These are phyloP conservation scores for Sclerotinia subarctica DNA, from an alignment of 2,329 filamentous ascomycete species.

Conservation along the genomic window DNA sequence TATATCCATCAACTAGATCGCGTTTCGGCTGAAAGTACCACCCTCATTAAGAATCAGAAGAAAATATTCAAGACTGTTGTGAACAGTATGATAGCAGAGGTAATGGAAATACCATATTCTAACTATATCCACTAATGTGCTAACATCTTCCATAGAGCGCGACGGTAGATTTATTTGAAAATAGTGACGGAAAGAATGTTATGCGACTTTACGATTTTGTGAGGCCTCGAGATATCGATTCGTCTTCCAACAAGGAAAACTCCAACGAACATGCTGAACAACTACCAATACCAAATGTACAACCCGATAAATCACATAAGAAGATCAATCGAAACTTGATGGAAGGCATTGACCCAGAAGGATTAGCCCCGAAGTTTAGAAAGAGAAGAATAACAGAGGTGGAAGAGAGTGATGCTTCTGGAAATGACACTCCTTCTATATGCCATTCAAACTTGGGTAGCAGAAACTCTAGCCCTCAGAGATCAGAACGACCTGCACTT, in stretches of 20 bases:
- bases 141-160: not conserved
- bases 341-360: conserved; percentile 16
- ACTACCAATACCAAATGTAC: too few species aligned
- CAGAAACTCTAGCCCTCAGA: conserved; percentile 9
- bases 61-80: conserved; percentile 2
- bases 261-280: not conserved
- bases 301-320: not conserved
- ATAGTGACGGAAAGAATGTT: not conserved
- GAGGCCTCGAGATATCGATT: conserved; percentile 4
- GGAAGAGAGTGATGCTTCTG: conserved; percentile 15
- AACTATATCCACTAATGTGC: too few species aligned
- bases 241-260: conserved; percentile 4
- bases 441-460: not conserved
- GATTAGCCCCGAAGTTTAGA: conserved; percentile 2
- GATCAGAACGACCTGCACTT: conserved; percentile 6
- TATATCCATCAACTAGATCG: conserved; percentile 14
- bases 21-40: not conserved
- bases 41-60: conserved; percentile 4
- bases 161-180: conserved; percentile 7
- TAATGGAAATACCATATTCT: not conserved
- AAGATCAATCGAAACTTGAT: conserved; percentile 3
- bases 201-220: conserved; percentile 11
- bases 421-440: not conserved
- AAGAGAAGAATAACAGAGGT: conserved; percentile 16
- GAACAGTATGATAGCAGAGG: not conserved